Percentiles rank a stretch among this genome's conserved stretches.
phyloP scores from a whole-genome alignment of 768 basidiomycete species.

The Royoungia palumana region DNA sequence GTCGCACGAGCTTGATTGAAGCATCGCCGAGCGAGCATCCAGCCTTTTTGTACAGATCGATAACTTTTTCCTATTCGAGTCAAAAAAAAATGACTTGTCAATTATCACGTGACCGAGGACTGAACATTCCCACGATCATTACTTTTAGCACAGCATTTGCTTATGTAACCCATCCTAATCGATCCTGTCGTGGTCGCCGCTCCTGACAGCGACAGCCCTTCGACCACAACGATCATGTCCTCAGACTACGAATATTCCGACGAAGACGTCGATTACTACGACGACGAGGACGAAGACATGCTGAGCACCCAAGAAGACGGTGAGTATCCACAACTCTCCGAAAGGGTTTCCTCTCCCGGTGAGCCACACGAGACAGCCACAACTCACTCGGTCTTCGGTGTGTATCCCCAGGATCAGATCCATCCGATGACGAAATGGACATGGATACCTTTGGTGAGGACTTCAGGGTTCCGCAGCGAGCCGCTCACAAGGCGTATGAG shows the following conservation, averaged over 20 bases:
- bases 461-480: conserved; percentile 54
- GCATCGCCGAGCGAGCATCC: conserved; percentile 28
- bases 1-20: conserved; percentile 8
- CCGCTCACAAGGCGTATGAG: conserved; percentile 71
- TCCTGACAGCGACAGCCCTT: conserved; percentile 14
- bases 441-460: conserved; percentile 65
- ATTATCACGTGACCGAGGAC: not conserved
- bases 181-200: conserved; percentile 23
- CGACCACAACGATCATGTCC: conserved; percentile 37
- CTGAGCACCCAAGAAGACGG: conserved; percentile 57
- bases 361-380: conserved; percentile 15
- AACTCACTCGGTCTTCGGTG: conserved; percentile 21
- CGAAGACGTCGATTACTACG: conserved; percentile 61
- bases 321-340: conserved; percentile 25
- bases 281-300: conserved; percentile 72
- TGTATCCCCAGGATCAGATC: conserved; percentile 35
- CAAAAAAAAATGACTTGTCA: conserved; percentile 10
- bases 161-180: conserved; percentile 30
- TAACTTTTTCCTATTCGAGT: conserved; percentile 30
- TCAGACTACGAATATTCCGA: conserved; percentile 74
- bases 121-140: conserved; percentile 13
- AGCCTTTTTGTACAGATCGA: conserved; percentile 23
- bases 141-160: conserved; percentile 12
- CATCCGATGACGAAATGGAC: conserved; percentile 62
- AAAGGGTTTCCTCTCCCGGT: conserved; percentile 13